Evolutionary conservation across 305 asterid species (phyloP), one percentile per base, ranked within the genome.

Genomic region (Solanum hybrid): DNA sequence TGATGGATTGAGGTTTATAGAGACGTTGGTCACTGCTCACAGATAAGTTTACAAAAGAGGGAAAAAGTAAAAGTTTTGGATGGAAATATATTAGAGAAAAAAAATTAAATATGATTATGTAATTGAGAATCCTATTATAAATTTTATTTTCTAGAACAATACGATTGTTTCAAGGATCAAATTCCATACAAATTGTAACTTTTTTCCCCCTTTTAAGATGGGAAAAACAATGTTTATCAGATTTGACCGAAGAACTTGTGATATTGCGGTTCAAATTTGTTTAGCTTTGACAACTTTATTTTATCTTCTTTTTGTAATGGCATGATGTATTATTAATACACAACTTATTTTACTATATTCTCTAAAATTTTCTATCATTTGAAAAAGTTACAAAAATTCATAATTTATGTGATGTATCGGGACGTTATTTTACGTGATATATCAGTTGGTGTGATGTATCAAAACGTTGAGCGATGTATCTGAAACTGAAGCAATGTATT

Each of bases 1-100:
- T 89, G 98, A 96, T 93, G 98, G 98, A 41, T 89, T 96, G 94
- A 94, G 95, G 92, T 96, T 96, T 89, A 95, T 95, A 41, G 97
- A 96, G 94, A 96, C 97, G 1, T 92, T 96, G 91, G 93, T 96
- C 70, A 96, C 98, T 78, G 98, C 95, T 92, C 98, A 96, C 89
- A 91, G 97, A 93, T 96, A 89, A 94, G 87, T 79, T 34, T 11
- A 33, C 51, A 34, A 27, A 26, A 79, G 17, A 33, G 12, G 11
- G 1, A 9, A 33, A 68, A 24, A 2, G 14, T 1, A 15, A 29
- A 39, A 38, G 32, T 88, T 45, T 70, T 38, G 57, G 8, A 45
- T 32, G 36, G 14, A 26, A 51, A 86, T 20, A 38, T 80, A 80
- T 20, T 10, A 27, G 31, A 3, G 9, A 37, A n/a, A 24, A n/a